Base-by-base conservation (phyloP, 2,329 filamentous ascomycete genomes). In the Scedosporium minutisporum region DNA sequence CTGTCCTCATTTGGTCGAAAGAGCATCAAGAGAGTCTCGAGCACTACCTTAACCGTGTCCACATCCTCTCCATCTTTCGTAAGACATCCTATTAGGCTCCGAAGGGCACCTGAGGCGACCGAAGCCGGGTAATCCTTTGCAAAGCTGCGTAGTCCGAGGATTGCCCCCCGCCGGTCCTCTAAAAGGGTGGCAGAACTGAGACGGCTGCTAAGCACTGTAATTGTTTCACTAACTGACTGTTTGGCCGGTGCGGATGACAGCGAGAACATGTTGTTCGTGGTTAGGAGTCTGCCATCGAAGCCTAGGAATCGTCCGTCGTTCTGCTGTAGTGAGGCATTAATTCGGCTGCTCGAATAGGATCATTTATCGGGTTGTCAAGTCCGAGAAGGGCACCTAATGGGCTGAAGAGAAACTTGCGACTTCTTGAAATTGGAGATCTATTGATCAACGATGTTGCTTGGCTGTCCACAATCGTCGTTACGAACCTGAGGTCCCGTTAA, bases 61-160 rank as follows among this genome's bases (percentile, higher is more conserved):
- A 96, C 89, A 81, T 99, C 95, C 72, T 96, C 91, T 64, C 86
- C 86, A 82, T 99, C 95, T 72, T 91, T 92, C 67, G 86, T 86
- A 61, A 99, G 78, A 69, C 90, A 91, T 12, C 85, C 86, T 67
- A 99, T 97, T 63, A 99, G 81, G 63, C 90, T 91, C 65, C 93
- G 85, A 58, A 99, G 78, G n/a, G 93, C 91, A 46, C 92, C 93
- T 3, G 93, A 97, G 1, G 96, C 91, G 42, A 99, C 95, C 6
- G 93, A 96, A 14, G 96, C 96, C 44, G 95, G 96, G 69, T 93
- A 97, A 65, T 96, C 87, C 76, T 97, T 97, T 51, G 95, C 91
- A 74, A 99, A 97, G 77, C 93, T 97, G 68, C 96, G 86, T 44
- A 99, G 81, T 18, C 95, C 95, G 33, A 96, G 84, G 58, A 99